Evolutionary conservation across 345 rosid species (phyloP), one percentile per base, ranked within the genome.

Genomic region (Corymbia maculata): DNA sequence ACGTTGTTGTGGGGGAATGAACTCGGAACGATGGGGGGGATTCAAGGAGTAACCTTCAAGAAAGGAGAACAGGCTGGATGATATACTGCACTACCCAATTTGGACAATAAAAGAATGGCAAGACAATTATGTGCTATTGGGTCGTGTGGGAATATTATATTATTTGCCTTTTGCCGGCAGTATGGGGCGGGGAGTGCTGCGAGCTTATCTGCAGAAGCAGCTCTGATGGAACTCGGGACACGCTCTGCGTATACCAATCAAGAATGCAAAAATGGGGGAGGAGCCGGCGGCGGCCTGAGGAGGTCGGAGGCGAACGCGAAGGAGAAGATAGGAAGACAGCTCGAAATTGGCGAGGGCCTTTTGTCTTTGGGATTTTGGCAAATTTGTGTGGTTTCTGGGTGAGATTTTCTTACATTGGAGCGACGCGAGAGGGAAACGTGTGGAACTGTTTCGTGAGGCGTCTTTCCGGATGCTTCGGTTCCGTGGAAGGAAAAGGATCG

Each of bases 271-370:
- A n/a, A 64, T 30, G 42, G 42, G 9, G 68, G 30, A 0, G 70
- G 75, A 42, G 19, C 36, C 15, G 75, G 70, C 32, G 15, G 8
- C 6, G 17, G 68, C 8, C 16, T 2, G 70, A n/a, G 70, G 70
- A 13, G 70, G 17, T 13, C 19, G 66, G 66, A 0, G 10, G 59
- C 10, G 8, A 21, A 53, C 0, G 66, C n/a, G 0, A 26, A 26
- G 66, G 9, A 9, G 13, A 5, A 26, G 30, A 26, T 1, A 2
- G 0, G n/a, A n/a, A 13, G 17, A 7, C 19, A 7, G 7, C 19
- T 64, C 36, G 42, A 64, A 17, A 1, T 13, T n/a, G 1, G 8
- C 75, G 0, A 64, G 53, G 53, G 51, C 4, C 51, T 50, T 50
- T 11, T 11, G 51, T 6, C 16, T 14, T 14, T 14, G 53, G 17